Conservation (phyloP, 176 grass and related monocot genomes). For the Aegilops speltoides region DNA sequence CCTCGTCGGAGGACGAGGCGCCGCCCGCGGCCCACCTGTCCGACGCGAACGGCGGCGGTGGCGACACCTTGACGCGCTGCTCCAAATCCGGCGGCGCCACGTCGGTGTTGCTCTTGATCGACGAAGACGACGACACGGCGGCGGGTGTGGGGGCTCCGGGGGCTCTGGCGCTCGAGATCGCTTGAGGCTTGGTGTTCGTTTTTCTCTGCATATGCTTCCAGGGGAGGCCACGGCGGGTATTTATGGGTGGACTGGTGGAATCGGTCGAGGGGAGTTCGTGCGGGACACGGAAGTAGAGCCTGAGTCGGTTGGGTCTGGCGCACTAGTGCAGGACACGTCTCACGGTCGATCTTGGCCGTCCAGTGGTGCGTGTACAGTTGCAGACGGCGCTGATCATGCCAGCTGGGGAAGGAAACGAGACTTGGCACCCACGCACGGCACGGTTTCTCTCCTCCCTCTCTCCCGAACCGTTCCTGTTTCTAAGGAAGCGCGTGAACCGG, state of each 20-base stretch:
- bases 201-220: neutral
- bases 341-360: neutral
- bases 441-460: neutral
- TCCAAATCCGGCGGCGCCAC: neutral
- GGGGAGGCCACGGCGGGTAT: neutral
- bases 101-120: neutral
- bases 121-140: slow-evolving; percentile 8
- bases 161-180: slow-evolving; percentile 6
- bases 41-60: neutral
- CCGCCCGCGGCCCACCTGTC: slow-evolving; percentile 12
- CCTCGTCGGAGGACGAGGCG: slow-evolving; percentile 2
- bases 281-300: neutral
- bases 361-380: neutral
- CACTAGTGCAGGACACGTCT: neutral
- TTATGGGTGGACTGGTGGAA: slow-evolving; percentile 20
- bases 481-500: neutral
- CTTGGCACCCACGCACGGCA: slow-evolving; percentile 12
- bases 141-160: neutral
- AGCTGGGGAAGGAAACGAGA: neutral
- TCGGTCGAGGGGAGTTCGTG: neutral
- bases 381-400: neutral
- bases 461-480: neutral
- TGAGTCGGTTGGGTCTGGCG: neutral
- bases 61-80: neutral
- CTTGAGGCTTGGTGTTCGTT: slow-evolving; percentile 3